These are phyloP conservation scores for Sinapis alba DNA, from an alignment of 441 rosid genomes.

Conservation along the genomic window DNA sequence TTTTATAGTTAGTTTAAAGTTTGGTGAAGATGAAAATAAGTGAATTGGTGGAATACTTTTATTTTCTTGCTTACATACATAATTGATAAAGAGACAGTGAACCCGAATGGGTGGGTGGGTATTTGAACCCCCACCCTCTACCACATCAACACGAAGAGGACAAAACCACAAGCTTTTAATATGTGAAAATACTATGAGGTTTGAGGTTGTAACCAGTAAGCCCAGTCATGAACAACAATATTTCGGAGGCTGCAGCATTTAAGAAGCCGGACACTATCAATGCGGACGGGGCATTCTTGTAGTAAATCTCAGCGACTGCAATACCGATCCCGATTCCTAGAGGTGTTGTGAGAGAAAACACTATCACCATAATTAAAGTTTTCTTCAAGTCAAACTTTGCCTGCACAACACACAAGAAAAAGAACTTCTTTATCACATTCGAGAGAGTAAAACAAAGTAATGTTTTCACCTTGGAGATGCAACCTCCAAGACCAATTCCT, in stretches of 20 bases:
- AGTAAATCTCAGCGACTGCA: slow-evolving; percentile 26
- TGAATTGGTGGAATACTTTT: too few species aligned
- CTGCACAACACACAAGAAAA: slow-evolving; percentile 10
- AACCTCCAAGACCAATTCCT: slow-evolving; percentile 62
- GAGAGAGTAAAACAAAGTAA: background rate
- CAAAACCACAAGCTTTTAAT: background rate
- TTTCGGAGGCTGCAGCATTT: slow-evolving; percentile 36
- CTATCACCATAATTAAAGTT: slow-evolving; percentile 26
- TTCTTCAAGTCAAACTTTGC: slow-evolving; percentile 30
- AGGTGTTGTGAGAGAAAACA: slow-evolving; percentile 39
- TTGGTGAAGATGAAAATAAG: too few species aligned
- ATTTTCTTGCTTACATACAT: background rate
- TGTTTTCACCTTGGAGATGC: slow-evolving; percentile 52
- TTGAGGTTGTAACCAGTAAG: background rate
- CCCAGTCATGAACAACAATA: slow-evolving; percentile 29
- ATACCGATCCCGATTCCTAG: slow-evolving; percentile 33
- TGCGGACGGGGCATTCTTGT: slow-evolving; percentile 30
- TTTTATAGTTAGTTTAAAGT: too few species aligned
- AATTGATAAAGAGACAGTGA: background rate
- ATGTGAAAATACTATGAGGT: slow-evolving; percentile 19
- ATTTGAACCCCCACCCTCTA: background rate
- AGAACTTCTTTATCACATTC: background rate
- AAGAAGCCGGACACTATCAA: slow-evolving; percentile 29
- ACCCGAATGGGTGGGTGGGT: background rate
- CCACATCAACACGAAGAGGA: background rate